Percentiles rank a stretch among this genome's conserved stretches.
phyloP scores from a whole-genome alignment of 148 eudicot species.

The Oxyria digyna region DNA sequence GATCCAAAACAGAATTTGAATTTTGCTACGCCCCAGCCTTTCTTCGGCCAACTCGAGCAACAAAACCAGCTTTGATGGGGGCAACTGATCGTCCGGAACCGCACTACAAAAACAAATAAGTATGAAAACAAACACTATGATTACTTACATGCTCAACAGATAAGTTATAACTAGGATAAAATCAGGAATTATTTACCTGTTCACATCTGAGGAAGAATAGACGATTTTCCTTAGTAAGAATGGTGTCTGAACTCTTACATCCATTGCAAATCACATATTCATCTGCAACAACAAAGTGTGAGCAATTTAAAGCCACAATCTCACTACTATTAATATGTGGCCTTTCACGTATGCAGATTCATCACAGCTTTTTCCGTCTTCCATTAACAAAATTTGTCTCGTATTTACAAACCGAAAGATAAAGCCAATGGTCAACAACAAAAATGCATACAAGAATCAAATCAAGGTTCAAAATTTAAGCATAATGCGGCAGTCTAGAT shows the following conservation, averaged over 20 bases:
- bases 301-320: background rate
- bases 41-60: conserved; percentile 62
- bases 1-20: background rate
- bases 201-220: conserved; percentile 93
- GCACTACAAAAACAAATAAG: conserved; percentile 25
- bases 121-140: background rate
- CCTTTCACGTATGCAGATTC: background rate
- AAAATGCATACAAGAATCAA: background rate
- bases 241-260: conserved; percentile 94
- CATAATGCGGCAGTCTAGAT: background rate
- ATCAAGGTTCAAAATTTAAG: background rate
- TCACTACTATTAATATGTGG: background rate
- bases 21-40: conserved; percentile 22
- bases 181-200: conserved; percentile 39
- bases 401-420: background rate
- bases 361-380: background rate
- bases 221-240: conserved; percentile 82
- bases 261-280: conserved; percentile 98
- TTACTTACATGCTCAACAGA: background rate
- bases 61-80: conserved; percentile 64
- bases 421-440: background rate
- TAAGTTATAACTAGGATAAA: no score
- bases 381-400: background rate
- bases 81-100: conserved; percentile 69
- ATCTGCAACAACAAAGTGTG: conserved; percentile 28